Evolutionary conservation across 1,284 basidiomycete species (phyloP).

Genomic region (Malassezia obtusa): DNA sequence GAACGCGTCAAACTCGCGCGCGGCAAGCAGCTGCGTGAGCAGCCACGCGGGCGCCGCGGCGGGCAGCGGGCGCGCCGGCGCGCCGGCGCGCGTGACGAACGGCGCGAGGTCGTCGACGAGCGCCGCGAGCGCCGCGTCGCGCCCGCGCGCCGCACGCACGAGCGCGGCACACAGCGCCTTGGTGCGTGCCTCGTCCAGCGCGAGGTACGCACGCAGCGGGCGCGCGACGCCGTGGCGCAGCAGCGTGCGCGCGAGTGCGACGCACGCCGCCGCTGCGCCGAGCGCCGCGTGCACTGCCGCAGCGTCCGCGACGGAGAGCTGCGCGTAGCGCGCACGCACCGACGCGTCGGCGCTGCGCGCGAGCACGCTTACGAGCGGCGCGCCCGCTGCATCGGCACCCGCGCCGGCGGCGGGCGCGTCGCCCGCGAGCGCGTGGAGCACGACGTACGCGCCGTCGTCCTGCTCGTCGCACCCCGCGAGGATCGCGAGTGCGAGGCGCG

Average conservation of each 20-base stretch:
- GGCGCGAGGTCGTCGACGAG: slow-evolving; percentile 5
- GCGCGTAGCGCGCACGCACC: not conserved
- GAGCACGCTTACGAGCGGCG: not conserved
- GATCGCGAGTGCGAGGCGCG: slow-evolving; percentile 5
- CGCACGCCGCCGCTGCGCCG: not conserved
- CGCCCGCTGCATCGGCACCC: not conserved
- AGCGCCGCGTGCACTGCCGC: not conserved
- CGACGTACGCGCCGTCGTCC: not conserved
- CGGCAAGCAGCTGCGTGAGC: not conserved
- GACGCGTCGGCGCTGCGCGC: not conserved
- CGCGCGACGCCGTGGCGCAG: not conserved
- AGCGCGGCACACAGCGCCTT: not conserved
- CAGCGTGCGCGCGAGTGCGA: not conserved
- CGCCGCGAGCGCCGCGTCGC: not conserved
- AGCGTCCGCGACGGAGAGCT: not conserved
- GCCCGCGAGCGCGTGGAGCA: not conserved
- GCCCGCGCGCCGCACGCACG: slow-evolving; percentile 1
- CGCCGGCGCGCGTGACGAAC: not conserved
- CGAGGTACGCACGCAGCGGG: slow-evolving; percentile 1
- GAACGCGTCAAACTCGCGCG: not conserved
- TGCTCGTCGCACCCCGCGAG: not conserved
- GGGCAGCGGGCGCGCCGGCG: not conserved
- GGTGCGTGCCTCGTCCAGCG: not conserved
- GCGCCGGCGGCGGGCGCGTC: not conserved
- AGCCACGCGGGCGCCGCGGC: not conserved